Base-by-base conservation (phyloP, 2,329 filamentous ascomycete genomes). In the Claviceps spartinae region DNA sequence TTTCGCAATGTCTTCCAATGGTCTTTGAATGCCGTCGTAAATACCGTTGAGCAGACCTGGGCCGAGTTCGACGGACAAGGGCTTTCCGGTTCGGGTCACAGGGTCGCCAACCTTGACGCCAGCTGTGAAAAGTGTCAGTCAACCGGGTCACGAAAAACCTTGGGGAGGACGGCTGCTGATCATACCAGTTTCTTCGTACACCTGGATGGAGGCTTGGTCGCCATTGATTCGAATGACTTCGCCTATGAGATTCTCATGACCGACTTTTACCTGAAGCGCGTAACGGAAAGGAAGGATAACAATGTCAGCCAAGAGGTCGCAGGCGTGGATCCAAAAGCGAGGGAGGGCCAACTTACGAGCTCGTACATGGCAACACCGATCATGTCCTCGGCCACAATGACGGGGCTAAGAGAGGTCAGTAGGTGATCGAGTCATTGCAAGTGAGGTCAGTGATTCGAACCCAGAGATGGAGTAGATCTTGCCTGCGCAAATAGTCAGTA, bases 361-460 rank as follows among this genome's bases (percentile, higher is more conserved):
- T 98, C 93, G 82, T 97, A 96, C 93, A 98, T 98, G 70, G 93
- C 90, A 79, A 93, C 93, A 70, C 93, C 93, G 66, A 91, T 88
- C 90, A 98, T 95, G 72, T 96, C 84, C 76, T 97, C 91, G 67
- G 91, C 93, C 62, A 98, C 81, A 63, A 98, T 85, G 76, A 98
- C 93, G 66, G 93, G 93, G 60, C 87, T 84, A 44, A 48, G 45
- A 47, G 52, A 30, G 30, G 54, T 56, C 54, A 62, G 57, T 60
- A 60, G 50, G 52, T 53, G 34, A 30, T 43, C 36, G 11, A 22
- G 20, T 13, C 30, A 20, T 40, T 16, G 45, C 30, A 37, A 44
- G n/a, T 36, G 6, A 43, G 18, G 20, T 34, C n/a, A 22, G 43
- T 40, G 13, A 8, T 44, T 34, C 75, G 67, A 61, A 80, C 77